Percentiles rank a stretch among this genome's conserved stretches.
Evolutionary conservation across 192 early-diverging fungal genomes (phyloP).

Genomic region (Linderina pennispora): DNA sequence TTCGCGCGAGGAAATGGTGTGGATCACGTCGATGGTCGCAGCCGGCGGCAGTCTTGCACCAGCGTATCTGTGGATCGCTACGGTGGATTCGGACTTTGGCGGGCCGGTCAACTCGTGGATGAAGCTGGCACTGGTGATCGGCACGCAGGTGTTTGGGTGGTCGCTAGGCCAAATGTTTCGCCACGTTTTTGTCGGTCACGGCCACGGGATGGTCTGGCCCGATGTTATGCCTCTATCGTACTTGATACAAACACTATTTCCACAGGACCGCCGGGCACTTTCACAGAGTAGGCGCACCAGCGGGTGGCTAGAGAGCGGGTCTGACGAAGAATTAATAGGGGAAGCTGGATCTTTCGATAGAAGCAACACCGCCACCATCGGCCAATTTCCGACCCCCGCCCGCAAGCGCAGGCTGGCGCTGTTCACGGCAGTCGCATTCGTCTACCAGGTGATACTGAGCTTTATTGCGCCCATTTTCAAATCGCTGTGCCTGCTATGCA

Average conservation of each 20-base stretch:
- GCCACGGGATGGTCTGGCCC: slow-evolving; percentile 26
- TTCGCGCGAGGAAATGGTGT: slow-evolving; percentile 29
- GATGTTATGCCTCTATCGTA: slow-evolving; percentile 29
- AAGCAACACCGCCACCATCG: too few relatives aligned
- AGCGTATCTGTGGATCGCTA: slow-evolving; percentile 41
- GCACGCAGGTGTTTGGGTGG: slow-evolving; percentile 40
- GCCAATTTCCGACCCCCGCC: slow-evolving; percentile 1
- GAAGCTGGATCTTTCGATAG: too few relatives aligned
- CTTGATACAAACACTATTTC: slow-evolving; percentile 33
- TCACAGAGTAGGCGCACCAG: too few relatives aligned
- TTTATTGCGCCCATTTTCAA: slow-evolving; percentile 63
- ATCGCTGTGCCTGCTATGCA: slow-evolving; percentile 58
- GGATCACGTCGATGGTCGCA: slow-evolving; percentile 39
- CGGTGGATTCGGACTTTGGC: slow-evolving; percentile 33
- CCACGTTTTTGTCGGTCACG: slow-evolving; percentile 27
- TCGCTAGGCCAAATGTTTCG: slow-evolving; percentile 31
- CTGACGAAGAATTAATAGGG: too few relatives aligned
- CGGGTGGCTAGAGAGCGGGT: too few relatives aligned
- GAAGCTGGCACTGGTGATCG: slow-evolving; percentile 21
- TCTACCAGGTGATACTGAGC: slow-evolving; percentile 49
- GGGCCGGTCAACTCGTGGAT: slow-evolving; percentile 22
- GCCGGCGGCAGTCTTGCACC: slow-evolving; percentile 40
- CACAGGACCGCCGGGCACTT: neutral
- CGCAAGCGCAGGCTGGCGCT: slow-evolving; percentile 19
- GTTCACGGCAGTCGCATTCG: slow-evolving; percentile 25